These are phyloP conservation scores for Ceratonia siliqua DNA, from an alignment of 306 rosid species.

Conservation along the genomic window DNA sequence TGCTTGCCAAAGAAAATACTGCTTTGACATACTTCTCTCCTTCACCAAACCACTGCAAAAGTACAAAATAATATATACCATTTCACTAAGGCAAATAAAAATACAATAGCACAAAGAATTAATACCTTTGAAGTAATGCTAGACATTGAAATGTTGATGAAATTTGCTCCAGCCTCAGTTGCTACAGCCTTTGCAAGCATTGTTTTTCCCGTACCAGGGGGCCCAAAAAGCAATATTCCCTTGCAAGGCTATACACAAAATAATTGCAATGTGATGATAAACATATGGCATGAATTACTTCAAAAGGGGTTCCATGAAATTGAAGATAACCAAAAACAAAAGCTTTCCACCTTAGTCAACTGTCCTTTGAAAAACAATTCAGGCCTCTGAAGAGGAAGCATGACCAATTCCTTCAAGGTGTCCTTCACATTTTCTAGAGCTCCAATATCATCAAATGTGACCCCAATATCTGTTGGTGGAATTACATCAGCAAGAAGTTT, in stretches of 20 bases:
- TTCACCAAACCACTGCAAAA: slow-evolving; percentile 95
- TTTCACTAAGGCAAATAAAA: slow-evolving; percentile 1
- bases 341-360: slow-evolving; percentile 66
- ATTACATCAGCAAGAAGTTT: slow-evolving; percentile 90
- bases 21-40: slow-evolving; percentile 97
- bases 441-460: slow-evolving; percentile 93
- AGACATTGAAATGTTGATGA: slow-evolving; percentile 94
- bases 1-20: slow-evolving; percentile 91
- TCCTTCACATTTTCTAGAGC: slow-evolving; percentile 96
- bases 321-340: slow-evolving; percentile 5
- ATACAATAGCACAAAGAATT: neutral
- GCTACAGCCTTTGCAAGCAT: slow-evolving; percentile 99
- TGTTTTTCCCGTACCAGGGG: slow-evolving; percentile 98
- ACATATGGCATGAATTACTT: slow-evolving; percentile 13
- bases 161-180: slow-evolving; percentile 98
- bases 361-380: slow-evolving; percentile 92
- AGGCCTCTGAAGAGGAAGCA: slow-evolving; percentile 98
- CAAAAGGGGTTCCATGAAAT: slow-evolving; percentile 11
- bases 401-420: slow-evolving; percentile 92
- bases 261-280: slow-evolving; percentile 19
- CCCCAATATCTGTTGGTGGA: slow-evolving; percentile 90
- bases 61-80: slow-evolving; percentile 1
- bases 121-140: slow-evolving; percentile 92
- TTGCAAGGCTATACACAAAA: slow-evolving; percentile 76
- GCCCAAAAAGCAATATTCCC: slow-evolving; percentile 95